Conservation (phyloP, 2,329 filamentous ascomycete species). For the Alternaria ventricosa region DNA sequence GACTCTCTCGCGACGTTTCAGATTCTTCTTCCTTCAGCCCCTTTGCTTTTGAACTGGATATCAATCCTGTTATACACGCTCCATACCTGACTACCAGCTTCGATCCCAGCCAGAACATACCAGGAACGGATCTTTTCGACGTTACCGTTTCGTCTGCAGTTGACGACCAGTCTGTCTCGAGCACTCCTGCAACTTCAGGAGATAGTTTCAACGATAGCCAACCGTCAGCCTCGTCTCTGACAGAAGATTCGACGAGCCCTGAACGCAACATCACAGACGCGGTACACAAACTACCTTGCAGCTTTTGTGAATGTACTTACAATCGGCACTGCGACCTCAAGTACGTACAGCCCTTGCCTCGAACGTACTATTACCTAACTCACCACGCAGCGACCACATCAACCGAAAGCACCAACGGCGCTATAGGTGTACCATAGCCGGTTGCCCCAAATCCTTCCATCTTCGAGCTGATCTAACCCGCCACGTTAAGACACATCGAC, state of each 20-base stretch:
- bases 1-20: neutral
- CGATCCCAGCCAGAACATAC: neutral
- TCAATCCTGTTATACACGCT: neutral
- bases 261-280: neutral
- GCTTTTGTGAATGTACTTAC: neutral
- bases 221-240: accelerated
- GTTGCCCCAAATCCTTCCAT: neutral
- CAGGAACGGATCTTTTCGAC: neutral
- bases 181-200: neutral
- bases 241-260: neutral
- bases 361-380: neutral
- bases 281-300: neutral
- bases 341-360: neutral
- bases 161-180: neutral
- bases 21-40: neutral
- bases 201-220: neutral
- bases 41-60: neutral
- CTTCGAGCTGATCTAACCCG: neutral
- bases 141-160: neutral
- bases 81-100: neutral
- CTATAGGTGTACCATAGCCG: accelerated
- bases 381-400: neutral
- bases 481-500: neutral
- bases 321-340: neutral
- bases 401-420: neutral